phyloP scores from a whole-genome alignment of 2,329 filamentous ascomycete species.

The Aspergillus versicolor region DNA sequence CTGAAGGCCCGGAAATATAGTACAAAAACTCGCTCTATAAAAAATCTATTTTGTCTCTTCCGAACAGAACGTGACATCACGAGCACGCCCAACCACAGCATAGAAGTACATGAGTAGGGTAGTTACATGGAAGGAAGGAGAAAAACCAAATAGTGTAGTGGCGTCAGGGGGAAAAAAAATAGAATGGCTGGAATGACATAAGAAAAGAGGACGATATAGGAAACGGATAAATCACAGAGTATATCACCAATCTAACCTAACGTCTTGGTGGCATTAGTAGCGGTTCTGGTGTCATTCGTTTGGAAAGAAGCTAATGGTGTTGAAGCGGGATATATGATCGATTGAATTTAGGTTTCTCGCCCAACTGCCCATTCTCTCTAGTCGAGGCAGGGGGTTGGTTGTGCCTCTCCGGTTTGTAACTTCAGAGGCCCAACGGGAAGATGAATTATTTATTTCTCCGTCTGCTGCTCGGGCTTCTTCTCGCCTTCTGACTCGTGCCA shows the following conservation, averaged over 20 bases:
- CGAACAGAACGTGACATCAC: not conserved
- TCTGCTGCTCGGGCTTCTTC: constrained; percentile 19
- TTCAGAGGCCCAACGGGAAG: not conserved
- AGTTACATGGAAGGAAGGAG: constrained; percentile 12
- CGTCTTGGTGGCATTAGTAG: not conserved
- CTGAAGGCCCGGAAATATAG: not conserved
- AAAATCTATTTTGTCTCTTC: constrained; percentile 12
- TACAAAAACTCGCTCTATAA: not conserved
- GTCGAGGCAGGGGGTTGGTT: too few species aligned
- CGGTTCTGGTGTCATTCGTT: not conserved
- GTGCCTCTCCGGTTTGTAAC: too few species aligned
- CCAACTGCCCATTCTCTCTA: too few species aligned
- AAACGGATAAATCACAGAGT: not conserved
- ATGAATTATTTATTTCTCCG: constrained; percentile 18
- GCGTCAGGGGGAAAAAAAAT: not conserved
- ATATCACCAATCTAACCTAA: not conserved
- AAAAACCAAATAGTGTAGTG: constrained; percentile 1
- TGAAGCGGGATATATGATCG: not conserved
- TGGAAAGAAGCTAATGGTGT: not conserved
- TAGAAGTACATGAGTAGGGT: constrained; percentile 20
- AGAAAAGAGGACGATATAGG: not conserved
- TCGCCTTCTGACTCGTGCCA: constrained; percentile 44
- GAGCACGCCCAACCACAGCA: not conserved
- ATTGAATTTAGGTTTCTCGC: not conserved
- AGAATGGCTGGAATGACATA: not conserved